Conservation (phyloP, 441 rosid genomes). For the Gossypium schwendimanii region DNA sequence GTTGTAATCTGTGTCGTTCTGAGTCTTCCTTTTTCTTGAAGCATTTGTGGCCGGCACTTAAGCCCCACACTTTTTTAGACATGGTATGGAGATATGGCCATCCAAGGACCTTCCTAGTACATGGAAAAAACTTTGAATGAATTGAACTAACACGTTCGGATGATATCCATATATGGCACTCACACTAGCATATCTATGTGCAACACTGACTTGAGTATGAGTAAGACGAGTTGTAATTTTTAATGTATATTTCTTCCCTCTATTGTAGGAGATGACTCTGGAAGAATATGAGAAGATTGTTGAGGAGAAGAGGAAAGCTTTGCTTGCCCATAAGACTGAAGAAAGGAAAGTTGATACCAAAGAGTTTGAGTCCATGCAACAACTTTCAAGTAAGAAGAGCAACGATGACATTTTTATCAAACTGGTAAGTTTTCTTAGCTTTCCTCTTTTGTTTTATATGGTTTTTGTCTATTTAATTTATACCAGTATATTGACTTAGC, state of each 20-base stretch:
- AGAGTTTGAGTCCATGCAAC: slow-evolving; percentile 74
- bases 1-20: background rate
- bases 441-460: background rate
- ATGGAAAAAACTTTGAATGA: background rate
- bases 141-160: background rate
- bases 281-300: slow-evolving; percentile 86
- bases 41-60: background rate
- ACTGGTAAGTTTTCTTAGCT: slow-evolving; percentile 42
- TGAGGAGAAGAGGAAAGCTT: slow-evolving; percentile 77
- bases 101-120: too few relatives aligned
- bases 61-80: too few relatives aligned
- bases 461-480: background rate
- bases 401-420: slow-evolving; percentile 77
- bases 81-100: too few relatives aligned
- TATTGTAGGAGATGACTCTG: slow-evolving; percentile 66
- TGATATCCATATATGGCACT: background rate
- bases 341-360: slow-evolving; percentile 74
- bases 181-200: too few relatives aligned
- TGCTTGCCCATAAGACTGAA: slow-evolving; percentile 56
- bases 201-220: too few relatives aligned
- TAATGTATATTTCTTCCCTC: background rate
- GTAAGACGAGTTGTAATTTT: background rate
- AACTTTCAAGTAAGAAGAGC: slow-evolving; percentile 73
- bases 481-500: background rate
- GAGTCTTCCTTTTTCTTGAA: background rate